Percentiles rank a stretch among this genome's conserved stretches.
These are phyloP conservation scores for Malus hybrid DNA, from an alignment of 331 rosid genomes.

Conservation along the genomic window DNA sequence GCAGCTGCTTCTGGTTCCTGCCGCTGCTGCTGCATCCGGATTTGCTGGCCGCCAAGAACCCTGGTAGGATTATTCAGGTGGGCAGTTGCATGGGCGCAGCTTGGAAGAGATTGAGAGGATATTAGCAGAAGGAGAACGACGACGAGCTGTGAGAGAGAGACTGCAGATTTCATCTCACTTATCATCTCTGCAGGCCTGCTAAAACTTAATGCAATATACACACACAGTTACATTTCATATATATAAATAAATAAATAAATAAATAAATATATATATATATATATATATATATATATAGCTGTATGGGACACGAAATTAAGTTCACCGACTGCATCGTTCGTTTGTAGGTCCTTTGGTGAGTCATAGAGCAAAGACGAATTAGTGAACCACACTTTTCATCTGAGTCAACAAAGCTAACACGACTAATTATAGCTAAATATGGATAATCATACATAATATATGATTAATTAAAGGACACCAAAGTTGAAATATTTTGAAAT, in stretches of 20 bases:
- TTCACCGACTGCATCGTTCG: too few species aligned
- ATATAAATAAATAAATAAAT: too few species aligned
- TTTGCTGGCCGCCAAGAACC: background rate
- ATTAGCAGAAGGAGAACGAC: constrained; percentile 16
- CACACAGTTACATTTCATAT: too few species aligned
- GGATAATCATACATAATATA: too few species aligned
- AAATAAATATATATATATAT: too few species aligned
- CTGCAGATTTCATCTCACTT: constrained; percentile 12
- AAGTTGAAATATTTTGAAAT: too few species aligned
- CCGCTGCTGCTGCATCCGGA: background rate
- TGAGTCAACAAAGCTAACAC: too few species aligned
- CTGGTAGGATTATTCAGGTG: background rate
- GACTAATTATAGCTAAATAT: too few species aligned
- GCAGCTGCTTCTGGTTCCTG: background rate
- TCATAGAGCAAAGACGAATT: background rate
- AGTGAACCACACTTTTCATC: too few species aligned
- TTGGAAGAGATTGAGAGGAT: constrained; percentile 12
- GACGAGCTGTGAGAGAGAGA: background rate
- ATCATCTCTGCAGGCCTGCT: background rate
- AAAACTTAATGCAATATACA: too few species aligned
- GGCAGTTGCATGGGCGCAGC: background rate
- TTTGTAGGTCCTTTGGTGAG: background rate
- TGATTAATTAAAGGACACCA: background rate
- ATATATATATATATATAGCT: background rate
- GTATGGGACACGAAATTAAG: too few species aligned